Conservation (phyloP, 148 eudicot species). For the Cornus suecica region DNA sequence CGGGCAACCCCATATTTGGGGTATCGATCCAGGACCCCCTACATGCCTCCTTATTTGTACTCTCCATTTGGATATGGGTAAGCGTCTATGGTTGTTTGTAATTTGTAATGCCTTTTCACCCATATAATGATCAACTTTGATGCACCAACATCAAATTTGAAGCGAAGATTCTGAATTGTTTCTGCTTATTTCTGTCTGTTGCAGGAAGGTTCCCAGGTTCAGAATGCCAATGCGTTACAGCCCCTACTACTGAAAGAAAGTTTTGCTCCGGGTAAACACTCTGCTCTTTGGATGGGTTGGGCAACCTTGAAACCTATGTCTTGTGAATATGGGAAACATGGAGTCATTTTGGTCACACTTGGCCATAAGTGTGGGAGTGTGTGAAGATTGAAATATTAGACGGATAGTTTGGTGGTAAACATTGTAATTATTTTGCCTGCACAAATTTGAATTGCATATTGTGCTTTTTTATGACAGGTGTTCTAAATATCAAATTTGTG, state of each 20-base stretch:
- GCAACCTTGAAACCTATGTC: background rate
- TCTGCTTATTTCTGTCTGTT: slow-evolving; percentile 5
- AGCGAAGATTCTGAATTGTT: too few relatives aligned
- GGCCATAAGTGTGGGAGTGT: background rate
- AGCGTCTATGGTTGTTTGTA: background rate
- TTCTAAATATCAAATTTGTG: background rate
- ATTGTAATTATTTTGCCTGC: background rate
- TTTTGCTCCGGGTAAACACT: background rate
- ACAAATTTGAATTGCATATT: background rate
- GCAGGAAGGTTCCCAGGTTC: slow-evolving; percentile 72
- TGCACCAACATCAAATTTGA: too few relatives aligned
- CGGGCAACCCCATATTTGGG: slow-evolving; percentile 58
- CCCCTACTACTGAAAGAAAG: slow-evolving; percentile 40
- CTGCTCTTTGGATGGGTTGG: background rate
- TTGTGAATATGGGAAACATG: background rate
- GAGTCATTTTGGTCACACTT: background rate
- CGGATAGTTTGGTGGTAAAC: slow-evolving; percentile 2
- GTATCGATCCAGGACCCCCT: slow-evolving; percentile 42
- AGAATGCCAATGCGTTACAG: slow-evolving; percentile 72
- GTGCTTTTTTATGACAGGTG: background rate
- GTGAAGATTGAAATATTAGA: background rate
- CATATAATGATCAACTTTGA: background rate
- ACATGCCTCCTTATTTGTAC: slow-evolving; percentile 43
- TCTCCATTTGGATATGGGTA: slow-evolving; percentile 82
- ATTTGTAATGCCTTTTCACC: background rate